Base-by-base conservation (phyloP, 2,329 filamentous ascomycete species). In the Exophiala dermatitidis region DNA sequence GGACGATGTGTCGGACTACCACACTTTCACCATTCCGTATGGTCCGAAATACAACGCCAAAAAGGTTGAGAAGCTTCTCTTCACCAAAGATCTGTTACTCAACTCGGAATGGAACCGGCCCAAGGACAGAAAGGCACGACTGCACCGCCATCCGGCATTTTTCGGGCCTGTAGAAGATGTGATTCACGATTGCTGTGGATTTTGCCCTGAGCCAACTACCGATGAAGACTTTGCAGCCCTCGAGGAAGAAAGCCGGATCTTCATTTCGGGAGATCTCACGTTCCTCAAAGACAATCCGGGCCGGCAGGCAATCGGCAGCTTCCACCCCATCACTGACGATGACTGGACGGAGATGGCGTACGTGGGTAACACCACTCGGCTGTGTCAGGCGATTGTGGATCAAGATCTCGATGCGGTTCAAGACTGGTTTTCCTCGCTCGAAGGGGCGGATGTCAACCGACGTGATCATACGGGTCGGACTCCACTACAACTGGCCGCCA, bases 341-440 rank as follows among this genome's bases (percentile, higher is more conserved):
- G 88, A 93, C 64, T 94, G 88, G 87, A 93, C 88, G 0, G 86
- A 90, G 60, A 93, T 94, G 88, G 88, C 88, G 0, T 95, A 94
- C 60, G 78, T 94, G 34, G 86, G 88, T 7, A 87, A 90, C 60
- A 90, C 87, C 1, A 82, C 81, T 36, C 76, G 79, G 10, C 75
- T 95, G 1, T 94, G 87, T 63, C 85, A 90, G 64, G 88, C 86
- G 0, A 94, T 95, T 53, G 81, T 90, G 3, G 83, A 90, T 61
- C 74, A 78, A 1, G 84, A 94, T 66, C 61, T 85, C 2, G 82
- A 87, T 36, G 78, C 81, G 57, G 85, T 94, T 2, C 69, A 81
- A 61, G 80, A 83, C 60, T 94, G 87, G 84, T 70, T 79, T 7
- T 74, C 82, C 28, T 56, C 46, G 8, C 81, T 86, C 62, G 82